These are phyloP conservation scores for Elaeis guineensis DNA, from an alignment of 176 grass and related monocot genomes.

Conservation along the genomic window DNA sequence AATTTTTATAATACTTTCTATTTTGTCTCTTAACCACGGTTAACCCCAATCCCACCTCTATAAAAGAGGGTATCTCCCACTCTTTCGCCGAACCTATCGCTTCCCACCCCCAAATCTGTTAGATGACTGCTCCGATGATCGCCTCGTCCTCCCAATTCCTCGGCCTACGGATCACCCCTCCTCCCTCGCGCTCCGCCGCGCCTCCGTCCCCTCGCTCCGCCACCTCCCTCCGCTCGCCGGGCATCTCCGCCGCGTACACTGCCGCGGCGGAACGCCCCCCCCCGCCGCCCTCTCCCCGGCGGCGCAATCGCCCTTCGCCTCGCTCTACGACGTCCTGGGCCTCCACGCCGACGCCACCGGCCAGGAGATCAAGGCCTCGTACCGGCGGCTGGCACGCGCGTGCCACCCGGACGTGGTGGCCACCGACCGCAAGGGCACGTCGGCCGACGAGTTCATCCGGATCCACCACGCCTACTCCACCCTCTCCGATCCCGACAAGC, in stretches of 20 bases:
- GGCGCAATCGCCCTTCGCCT: background rate
- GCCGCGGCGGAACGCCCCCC: background rate
- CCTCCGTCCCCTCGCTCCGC: slow-evolving; percentile 17
- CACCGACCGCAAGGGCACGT: slow-evolving; percentile 10
- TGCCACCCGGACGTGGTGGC: slow-evolving; percentile 43
- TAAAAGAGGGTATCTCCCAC: too few species aligned
- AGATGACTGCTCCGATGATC: background rate
- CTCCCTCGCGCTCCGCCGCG: slow-evolving; percentile 3
- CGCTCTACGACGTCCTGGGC: slow-evolving; percentile 56
- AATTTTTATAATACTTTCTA: too few species aligned
- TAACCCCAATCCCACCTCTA: too few species aligned
- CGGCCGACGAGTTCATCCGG: slow-evolving; percentile 54
- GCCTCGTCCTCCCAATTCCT: slow-evolving; percentile 30
- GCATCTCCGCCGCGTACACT: slow-evolving; percentile 2
- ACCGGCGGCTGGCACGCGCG: slow-evolving; percentile 44
- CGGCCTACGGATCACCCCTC: slow-evolving; percentile 13
- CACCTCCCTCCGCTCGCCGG: slow-evolving; percentile 17
- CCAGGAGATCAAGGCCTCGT: slow-evolving; percentile 51
- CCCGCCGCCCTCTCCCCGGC: background rate
- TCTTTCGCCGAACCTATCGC: slow-evolving; percentile 2
- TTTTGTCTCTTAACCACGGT: too few species aligned
- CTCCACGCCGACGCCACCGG: slow-evolving; percentile 33
- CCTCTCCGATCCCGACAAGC: slow-evolving; percentile 49
- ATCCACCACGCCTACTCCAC: slow-evolving; percentile 57
- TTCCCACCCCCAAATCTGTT: background rate